Evolutionary conservation across 2,329 filamentous ascomycete species (phyloP), one percentile per base, ranked within the genome.

Genomic region (Tolypocladium nubicola): DNA sequence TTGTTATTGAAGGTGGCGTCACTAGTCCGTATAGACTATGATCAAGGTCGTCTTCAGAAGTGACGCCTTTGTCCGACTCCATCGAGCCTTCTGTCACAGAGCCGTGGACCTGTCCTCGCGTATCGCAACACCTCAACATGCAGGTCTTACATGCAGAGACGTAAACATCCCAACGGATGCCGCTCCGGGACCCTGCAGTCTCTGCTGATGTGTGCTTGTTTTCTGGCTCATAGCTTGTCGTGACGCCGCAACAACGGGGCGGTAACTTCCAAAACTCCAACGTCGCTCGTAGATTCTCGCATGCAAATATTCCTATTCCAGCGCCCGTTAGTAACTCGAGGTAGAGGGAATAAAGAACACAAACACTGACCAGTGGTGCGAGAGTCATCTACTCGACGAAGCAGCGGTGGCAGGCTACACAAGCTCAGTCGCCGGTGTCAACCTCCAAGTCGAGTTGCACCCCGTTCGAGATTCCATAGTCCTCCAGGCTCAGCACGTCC

Each of bases 381-480:
- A 16, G n/a, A 50, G 16, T n/a, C 30, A n/a, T 50, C 26, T 11
- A 21, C 10, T 37, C 14, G 47, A 14, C 47, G 45, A 52, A 35
- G 47, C 47, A 52, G 19, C 8, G 19, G n/a, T 37, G 4, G 19
- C 6, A 37, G 30, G 5, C 38, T 9, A 23, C 33, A 9, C 35
- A 19, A 13, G 21, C 62, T 79, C 68, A 84, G 64, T 84, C 81
- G 1, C 81, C 79, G 4, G 82, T 84, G 63, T 84, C 82, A 54
- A 85, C 79, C 72, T 84, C 82, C 47, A 85, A 71, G 63, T 85
- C 82, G 53, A 85, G 70, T 73, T 85, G 82, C 67, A 96, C 91
- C 11, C 93, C 93, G 73, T 94, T 94, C 65, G 87, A 90, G 58
- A 97, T 86, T n/a, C 89, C 90, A 73, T 97, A 97, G 74, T 97